These are phyloP conservation scores for Suhomyces pyralidae DNA, from an alignment of 805 yeast species.

Conservation along the genomic window DNA sequence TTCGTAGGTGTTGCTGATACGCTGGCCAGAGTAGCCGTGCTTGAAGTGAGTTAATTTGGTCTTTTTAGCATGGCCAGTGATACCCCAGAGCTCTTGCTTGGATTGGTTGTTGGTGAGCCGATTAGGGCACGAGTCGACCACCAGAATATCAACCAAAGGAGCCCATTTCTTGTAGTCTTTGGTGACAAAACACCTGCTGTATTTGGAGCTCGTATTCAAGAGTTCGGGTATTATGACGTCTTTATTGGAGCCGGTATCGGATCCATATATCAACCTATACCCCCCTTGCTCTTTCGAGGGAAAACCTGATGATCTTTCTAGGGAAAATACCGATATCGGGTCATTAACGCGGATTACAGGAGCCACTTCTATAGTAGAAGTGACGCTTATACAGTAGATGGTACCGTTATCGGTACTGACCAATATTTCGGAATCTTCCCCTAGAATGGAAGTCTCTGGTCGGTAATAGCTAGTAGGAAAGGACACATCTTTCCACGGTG, in stretches of 20 bases:
- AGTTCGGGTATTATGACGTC: constrained; percentile 29
- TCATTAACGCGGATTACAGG: constrained; percentile 39
- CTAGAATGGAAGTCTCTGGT: constrained; percentile 14
- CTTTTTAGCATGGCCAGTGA: constrained; percentile 35
- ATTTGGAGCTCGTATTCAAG: constrained; percentile 14
- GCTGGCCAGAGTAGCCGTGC: constrained; percentile 27
- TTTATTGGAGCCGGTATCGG: constrained; percentile 40
- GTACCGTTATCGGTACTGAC: constrained; percentile 35
- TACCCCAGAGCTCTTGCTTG: constrained; percentile 43
- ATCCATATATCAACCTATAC: constrained; percentile 34
- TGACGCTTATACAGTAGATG: constrained; percentile 27
- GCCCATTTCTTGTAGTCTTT: constrained; percentile 46
- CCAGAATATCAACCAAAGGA: constrained; percentile 41
- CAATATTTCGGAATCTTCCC: constrained; percentile 23
- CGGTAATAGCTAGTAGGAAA: constrained; percentile 42
- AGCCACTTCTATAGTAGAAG: constrained; percentile 8
- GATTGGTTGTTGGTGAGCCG: constrained; percentile 15
- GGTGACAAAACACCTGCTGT: constrained; percentile 21
- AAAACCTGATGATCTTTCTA: constrained; percentile 13
- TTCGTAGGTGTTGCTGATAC: constrained; percentile 25
- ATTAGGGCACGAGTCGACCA: constrained; percentile 26
- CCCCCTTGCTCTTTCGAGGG: constrained; percentile 6
- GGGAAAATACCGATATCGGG: constrained; percentile 30
- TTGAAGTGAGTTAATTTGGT: constrained; percentile 32
- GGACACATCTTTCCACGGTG: constrained; percentile 20